Conservation (phyloP, 139 green algal species). For the Chlorella sp. region DNA sequence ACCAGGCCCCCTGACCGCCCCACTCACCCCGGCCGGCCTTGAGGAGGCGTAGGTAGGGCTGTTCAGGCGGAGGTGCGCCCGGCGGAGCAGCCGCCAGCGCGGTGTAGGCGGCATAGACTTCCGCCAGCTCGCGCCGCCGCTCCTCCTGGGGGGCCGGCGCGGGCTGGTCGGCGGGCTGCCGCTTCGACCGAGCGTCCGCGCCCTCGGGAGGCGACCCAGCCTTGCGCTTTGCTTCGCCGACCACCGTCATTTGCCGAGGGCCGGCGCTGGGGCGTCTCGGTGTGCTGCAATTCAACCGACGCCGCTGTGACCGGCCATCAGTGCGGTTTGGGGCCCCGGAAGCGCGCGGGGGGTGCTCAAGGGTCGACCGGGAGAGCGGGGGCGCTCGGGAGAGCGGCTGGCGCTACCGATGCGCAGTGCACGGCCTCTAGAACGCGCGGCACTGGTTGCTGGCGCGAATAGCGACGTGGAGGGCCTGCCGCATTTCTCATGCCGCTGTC, state of each 20-base stretch:
- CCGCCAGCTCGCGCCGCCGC: slow-evolving; percentile 11
- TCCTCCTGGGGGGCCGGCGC: neutral
- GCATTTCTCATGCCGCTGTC: too few relatives aligned
- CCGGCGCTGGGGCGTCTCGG: neutral
- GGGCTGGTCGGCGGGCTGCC: neutral
- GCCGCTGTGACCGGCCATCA: neutral
- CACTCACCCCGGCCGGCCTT: slow-evolving; percentile 27
- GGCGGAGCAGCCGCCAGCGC: neutral
- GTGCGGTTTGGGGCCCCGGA: neutral
- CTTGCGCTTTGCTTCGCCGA: slow-evolving; percentile 20
- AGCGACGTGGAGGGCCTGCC: too few relatives aligned
- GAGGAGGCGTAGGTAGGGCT: slow-evolving; percentile 23
- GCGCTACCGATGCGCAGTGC: too few relatives aligned
- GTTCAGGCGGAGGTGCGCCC: neutral
- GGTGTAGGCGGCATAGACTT: slow-evolving; percentile 42
- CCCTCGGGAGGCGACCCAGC: neutral
- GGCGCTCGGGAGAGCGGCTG: too few relatives aligned
- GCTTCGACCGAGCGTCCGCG: slow-evolving; percentile 10
- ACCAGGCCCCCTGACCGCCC: too few relatives aligned
- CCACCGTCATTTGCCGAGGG: too few relatives aligned
- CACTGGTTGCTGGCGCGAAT: too few relatives aligned
- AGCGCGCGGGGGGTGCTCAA: too few relatives aligned
- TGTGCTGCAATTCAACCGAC: neutral
- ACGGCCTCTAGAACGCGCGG: too few relatives aligned
- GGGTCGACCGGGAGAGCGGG: too few relatives aligned